Evolutionary conservation across 2,329 filamentous ascomycete genomes (phyloP), one percentile per base, ranked within the genome.

Genomic region (Alternaria arborescens): DNA sequence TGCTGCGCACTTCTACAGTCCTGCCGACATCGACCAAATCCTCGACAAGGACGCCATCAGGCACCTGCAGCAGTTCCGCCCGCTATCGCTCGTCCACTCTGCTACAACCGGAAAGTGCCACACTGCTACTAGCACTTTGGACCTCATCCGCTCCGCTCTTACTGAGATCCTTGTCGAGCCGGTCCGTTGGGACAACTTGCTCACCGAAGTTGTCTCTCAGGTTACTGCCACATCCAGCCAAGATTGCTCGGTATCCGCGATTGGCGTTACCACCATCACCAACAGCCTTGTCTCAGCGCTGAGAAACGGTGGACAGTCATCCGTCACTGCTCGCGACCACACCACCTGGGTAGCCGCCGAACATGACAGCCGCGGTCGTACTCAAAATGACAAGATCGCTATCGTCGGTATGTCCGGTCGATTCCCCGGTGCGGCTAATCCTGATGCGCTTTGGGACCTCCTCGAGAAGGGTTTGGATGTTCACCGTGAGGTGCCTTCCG

Each of bases 391-490:
- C 74, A 94, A 93, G 78, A 87, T 97, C 64, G 93, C 93, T 58
- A 93, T 97, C 64, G 90, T 97, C 34, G 93, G 93, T 53, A 91
- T 93, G 86, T 87, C 91, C 46, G 91, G 91, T 52, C 86, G 91
- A 52, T 93, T 92, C 76, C 91, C 91, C 2, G 88, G 90, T 68
- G 89, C 91, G 51, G 89, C 87, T 16, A 90, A 85, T 71, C 85
- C 88, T 62, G 89, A 93, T 60, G 86, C 87, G 56, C 86, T 94
- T 30, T 94, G 91, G 91, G 88, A 92, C 61, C 82, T 93, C 4
- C 83, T 94, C 20, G 86, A 89, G 74, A 88, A 90, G 77, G 91
- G 91, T 12, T 84, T 92, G 8, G 91, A 93, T 75, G 90, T 92
- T 32, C 89, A 92, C 73, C 84, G 87, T 61, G 84, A 85, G 61